Base-by-base conservation (phyloP, 345 rosid species). In the Camelina sativa region DNA sequence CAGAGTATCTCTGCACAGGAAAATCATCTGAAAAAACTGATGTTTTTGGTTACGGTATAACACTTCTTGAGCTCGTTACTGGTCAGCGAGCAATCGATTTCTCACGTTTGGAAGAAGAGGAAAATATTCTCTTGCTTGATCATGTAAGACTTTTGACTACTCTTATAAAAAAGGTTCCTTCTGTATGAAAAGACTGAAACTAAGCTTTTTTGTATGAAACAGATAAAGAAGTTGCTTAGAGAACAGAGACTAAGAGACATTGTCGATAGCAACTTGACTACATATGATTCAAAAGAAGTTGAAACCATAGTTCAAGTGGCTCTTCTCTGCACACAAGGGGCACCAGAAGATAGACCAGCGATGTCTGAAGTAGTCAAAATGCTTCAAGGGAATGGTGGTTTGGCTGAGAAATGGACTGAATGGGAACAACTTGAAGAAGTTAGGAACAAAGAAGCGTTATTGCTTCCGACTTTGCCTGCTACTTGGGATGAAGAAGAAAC, bases 41-140 rank as follows among this genome's bases (percentile, higher is more conserved):
- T 80, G 97, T 93, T 16, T 91, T 93, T 44, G 98, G 98, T 16
- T 93, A 88, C 38, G 98, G 98, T 35, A 83, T 91, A 73, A 89
- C 90, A 5, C 93, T 93, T 80, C 92, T 91, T 47, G 98, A 93
- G 74, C 92, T 93, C 10, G 87, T 93, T 50, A 89, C 96, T 2
- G 96, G 98, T 67, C 94, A 93, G 76, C 96, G 97, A 1, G 96
- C 97, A 19, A 84, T 91, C 5, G 97, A 93, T 63, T 89, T 89
- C 34, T 80, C 89, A 40, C 94, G 96, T 38, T 86, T 93, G 9
- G 98, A 88, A 78, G 97, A 89, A 63, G 97, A 93, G 71, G 97
- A 91, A 79, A 92, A 93, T 60, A 86, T 93, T 83, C 92, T 93
- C 70, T 85, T 91, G 77, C 90, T 88, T 43, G 98, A 93, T 80